Conservation (phyloP, 768 basidiomycete species). For the Boletus tylopilopsis region DNA sequence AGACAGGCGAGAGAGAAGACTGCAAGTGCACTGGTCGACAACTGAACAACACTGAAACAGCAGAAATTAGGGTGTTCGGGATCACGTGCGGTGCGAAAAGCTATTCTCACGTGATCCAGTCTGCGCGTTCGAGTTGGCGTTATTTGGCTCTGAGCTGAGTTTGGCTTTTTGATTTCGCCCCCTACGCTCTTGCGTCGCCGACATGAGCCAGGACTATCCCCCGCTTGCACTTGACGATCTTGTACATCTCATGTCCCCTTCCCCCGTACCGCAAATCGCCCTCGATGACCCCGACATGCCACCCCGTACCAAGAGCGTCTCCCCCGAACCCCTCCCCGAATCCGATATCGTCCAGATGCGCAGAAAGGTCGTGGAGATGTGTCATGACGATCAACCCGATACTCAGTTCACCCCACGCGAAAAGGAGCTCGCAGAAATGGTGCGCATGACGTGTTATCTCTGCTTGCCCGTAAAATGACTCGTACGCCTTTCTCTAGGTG, state of each 20-base stretch:
- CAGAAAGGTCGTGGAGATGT: constrained; percentile 43
- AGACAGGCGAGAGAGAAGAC: no score
- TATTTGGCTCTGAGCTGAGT: constrained; percentile 15
- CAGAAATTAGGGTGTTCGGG: no score
- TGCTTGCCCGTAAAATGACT: not conserved
- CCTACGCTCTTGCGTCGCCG: not conserved
- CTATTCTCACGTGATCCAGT: constrained; percentile 30
- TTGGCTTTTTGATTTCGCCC: constrained; percentile 32
- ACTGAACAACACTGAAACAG: no score
- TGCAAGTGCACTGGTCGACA: no score
- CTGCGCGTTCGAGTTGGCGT: constrained; percentile 37
- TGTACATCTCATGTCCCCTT: constrained; percentile 50
- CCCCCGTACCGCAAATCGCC: constrained; percentile 35
- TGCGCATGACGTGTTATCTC: constrained; percentile 30
- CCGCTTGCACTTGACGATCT: constrained; percentile 53
- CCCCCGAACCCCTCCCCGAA: constrained; percentile 41
- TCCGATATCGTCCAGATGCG: constrained; percentile 50
- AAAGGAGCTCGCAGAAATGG: constrained; percentile 56
- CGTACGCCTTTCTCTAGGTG: constrained; percentile 36
- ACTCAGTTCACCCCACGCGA: constrained; percentile 35
- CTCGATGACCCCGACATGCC: constrained; percentile 21
- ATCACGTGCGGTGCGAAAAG: no score
- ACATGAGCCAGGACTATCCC: constrained; percentile 35
- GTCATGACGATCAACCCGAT: constrained; percentile 24
- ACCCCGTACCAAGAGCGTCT: constrained; percentile 18